Percentiles rank a stretch among this genome's conserved stretches.
Conservation (phyloP, 169 alveolate species). For the Cryptosporidium parvum region DNA sequence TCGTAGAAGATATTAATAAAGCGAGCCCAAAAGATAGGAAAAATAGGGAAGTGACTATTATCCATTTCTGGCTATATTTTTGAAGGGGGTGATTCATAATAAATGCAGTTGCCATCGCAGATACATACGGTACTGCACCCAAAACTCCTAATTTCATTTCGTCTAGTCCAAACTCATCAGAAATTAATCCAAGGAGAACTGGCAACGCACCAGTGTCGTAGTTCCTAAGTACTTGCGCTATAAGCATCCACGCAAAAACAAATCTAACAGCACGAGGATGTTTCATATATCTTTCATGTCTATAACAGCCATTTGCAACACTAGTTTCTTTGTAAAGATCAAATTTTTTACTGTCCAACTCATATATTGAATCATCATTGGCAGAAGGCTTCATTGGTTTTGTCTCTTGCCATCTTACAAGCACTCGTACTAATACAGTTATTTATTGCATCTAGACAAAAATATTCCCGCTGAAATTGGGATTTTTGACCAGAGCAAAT, state of each 20-base stretch:
- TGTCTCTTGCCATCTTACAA: neutral
- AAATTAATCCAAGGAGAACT: constrained; percentile 69
- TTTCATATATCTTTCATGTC: constrained; percentile 22
- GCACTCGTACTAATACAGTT: neutral
- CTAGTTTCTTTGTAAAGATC: constrained; percentile 8
- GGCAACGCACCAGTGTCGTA: constrained; percentile 71
- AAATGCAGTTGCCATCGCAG: constrained; percentile 74
- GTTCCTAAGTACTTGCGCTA: constrained; percentile 65
- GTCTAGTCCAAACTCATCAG: constrained; percentile 65
- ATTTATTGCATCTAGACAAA: constrained; percentile 11
- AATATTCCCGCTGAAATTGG: constrained; percentile 10
- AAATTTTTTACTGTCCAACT: neutral
- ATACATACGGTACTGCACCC: constrained; percentile 74
- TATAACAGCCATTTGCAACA: constrained; percentile 6
- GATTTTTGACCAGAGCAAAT: constrained; percentile 14
- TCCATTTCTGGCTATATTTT: constrained; percentile 72
- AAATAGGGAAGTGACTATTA: constrained; percentile 43
- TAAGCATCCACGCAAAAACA: constrained; percentile 68
- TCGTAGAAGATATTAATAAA: constrained; percentile 36
- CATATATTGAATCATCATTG: constrained; percentile 25
- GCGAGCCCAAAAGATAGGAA: constrained; percentile 57
- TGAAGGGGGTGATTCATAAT: constrained; percentile 66
- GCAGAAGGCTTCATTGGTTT: constrained; percentile 27
- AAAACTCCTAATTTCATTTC: constrained; percentile 54
- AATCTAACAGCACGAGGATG: constrained; percentile 71